Base-by-base conservation (phyloP, 495 filamentous ascomycete species). In the Daldinia loculata region DNA sequence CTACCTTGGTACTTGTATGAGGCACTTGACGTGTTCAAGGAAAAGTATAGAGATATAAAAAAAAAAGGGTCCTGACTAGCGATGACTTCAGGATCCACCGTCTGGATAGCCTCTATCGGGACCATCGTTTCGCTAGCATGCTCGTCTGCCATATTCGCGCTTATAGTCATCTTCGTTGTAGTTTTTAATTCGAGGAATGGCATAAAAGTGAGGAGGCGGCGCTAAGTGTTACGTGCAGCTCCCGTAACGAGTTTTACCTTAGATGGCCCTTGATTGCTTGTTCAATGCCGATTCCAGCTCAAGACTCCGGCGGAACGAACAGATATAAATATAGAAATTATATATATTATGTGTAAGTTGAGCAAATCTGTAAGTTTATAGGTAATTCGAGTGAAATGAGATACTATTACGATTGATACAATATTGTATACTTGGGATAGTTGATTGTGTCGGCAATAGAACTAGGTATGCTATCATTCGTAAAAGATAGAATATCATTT, bases 31-130 rank as follows among this genome's bases (percentile, higher is more conserved):
- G 53, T 38, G 4, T 17, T 11, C 9, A 11, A 38, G 36, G 34
- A 14, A 14, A 14, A 36, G 12, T 36, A 36, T 36, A 36, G 34
- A 36, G 34, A 3, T 36, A 36, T 45, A 11, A 22, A 26, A 53
- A 11, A 22, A 26, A 56, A 56, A 26, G 53, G 9, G 15, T 34
- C 26, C 56, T 58, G 5, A 72, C 70, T 55, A 7, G 61, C 29
- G 22, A 69, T 1, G 51, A 72, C 65, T 4, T 52, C 34, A 4
- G 70, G 61, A 32, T 72, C 65, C 57, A 69, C 22, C 4, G 15
- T 32, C 27, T 55, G 60, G 29, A 62, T 53, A 15, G 61, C 70
- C 32, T 50, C 64, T 19, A 72, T 57, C 15, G 64, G 56, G 36
- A 67, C 64, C 55, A 30, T 45, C 8, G 50, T 15, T 11, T 55